phyloP scores from a whole-genome alignment of 2,329 filamentous ascomycete genomes.

The Esteya vermicola region DNA sequence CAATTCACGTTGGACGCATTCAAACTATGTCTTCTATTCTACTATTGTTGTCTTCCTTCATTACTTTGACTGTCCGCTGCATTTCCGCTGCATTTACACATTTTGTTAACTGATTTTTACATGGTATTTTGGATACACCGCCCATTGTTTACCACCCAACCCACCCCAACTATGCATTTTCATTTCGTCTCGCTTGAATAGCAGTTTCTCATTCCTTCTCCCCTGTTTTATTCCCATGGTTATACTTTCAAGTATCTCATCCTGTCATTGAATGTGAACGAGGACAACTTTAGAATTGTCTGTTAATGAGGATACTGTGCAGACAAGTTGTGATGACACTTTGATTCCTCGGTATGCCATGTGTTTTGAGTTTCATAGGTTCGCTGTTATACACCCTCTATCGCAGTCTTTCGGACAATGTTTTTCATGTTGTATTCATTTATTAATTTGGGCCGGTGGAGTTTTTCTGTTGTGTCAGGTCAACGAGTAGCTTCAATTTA shows the following conservation, averaged over 20 bases:
- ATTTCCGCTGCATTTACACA: too few relatives aligned
- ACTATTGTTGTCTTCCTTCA: not conserved
- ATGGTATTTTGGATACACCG: too few relatives aligned
- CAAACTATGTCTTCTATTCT: not conserved
- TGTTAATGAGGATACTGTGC: too few relatives aligned
- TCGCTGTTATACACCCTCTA: not conserved
- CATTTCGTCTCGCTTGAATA: conserved; percentile 5
- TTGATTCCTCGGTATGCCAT: not conserved
- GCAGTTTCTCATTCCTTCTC: not conserved
- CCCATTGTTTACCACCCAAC: too few relatives aligned
- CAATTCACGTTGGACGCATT: too few relatives aligned
- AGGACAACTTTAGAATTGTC: too few relatives aligned
- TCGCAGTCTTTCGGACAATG: too few relatives aligned
- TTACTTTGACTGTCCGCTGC: too few relatives aligned
- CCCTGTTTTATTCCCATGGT: not conserved
- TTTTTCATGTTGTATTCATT: not conserved
- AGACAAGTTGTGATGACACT: not conserved
- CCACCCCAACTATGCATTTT: conserved; percentile 9
- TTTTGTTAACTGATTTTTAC: conserved; percentile 1
- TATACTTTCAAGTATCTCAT: too few relatives aligned
- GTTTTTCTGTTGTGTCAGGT: not conserved
- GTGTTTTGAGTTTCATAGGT: conserved; percentile 6
- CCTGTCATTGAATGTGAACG: too few relatives aligned
- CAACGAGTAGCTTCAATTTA: not conserved
- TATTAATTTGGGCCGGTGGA: too few relatives aligned